Conservation (phyloP, 495 filamentous ascomycete genomes). For the Aspergillus leporis region DNA sequence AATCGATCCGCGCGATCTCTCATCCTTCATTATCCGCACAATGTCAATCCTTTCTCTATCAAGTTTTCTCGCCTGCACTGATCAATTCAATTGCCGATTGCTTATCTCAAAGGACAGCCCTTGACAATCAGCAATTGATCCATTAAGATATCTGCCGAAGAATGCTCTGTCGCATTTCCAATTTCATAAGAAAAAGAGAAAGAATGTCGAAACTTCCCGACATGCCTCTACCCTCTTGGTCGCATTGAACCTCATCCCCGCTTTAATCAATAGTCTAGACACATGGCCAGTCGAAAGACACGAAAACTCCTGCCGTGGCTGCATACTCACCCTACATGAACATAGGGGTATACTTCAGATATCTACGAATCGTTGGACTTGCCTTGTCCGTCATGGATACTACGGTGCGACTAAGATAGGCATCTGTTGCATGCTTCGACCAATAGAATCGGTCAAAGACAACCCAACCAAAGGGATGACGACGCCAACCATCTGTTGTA, state of each 20-base stretch:
- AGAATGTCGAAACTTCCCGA: not conserved
- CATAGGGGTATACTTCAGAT: not conserved
- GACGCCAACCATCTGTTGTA: slow-evolving; percentile 6
- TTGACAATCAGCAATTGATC: not conserved
- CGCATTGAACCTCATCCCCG: slow-evolving; percentile 5
- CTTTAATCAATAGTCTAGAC: not conserved
- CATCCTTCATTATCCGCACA: not conserved
- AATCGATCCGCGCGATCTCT: not conserved
- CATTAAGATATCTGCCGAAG: not conserved
- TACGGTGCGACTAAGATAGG: too few species aligned
- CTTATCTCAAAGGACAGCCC: not conserved
- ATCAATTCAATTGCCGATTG: not conserved
- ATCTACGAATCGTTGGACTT: not conserved
- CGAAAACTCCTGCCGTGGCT: slow-evolving; percentile 4
- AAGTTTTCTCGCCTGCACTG: not conserved
- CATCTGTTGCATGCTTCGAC: not conserved
- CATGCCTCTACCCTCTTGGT: not conserved
- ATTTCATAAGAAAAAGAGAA: not conserved
- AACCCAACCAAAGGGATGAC: not conserved
- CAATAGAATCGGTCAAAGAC: not conserved
- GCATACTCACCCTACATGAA: not conserved
- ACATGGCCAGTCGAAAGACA: slow-evolving; percentile 6
- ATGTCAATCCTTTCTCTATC: not conserved
- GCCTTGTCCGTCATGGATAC: not conserved
- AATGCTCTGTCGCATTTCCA: not conserved